Conservation (phyloP, 2,329 filamentous ascomycete species). For the Spiromastix sp. region DNA sequence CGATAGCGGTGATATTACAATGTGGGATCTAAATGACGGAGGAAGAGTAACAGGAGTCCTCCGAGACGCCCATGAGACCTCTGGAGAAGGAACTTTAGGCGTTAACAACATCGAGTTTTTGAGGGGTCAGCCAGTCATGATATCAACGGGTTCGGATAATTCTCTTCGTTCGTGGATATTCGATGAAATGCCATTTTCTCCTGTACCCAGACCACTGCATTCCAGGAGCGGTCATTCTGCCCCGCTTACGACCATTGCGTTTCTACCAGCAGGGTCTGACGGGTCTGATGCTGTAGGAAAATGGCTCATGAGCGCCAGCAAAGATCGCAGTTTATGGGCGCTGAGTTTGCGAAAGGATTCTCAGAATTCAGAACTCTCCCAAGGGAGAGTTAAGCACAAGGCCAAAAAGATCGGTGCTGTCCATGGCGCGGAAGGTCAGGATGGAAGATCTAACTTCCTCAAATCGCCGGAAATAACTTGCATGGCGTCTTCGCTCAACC, state of each 20-base stretch:
- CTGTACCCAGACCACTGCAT: conserved; percentile 76
- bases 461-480: conserved; percentile 89
- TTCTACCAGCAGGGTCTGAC: conserved; percentile 80
- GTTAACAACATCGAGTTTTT: conserved; percentile 85
- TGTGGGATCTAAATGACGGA: conserved; percentile 91
- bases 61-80: conserved; percentile 67
- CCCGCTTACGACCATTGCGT: conserved; percentile 70
- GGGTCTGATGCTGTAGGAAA: conserved; percentile 82
- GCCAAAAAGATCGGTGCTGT: conserved; percentile 55
- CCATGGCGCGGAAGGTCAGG: conserved; percentile 10
- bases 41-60: conserved; percentile 79
- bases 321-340: conserved; percentile 87
- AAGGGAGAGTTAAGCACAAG: conserved; percentile 78
- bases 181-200: conserved; percentile 80
- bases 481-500: conserved; percentile 83
- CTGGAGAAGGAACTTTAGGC: conserved; percentile 51
- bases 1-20: conserved; percentile 74
- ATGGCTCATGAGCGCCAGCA: conserved; percentile 83
- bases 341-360: conserved; percentile 92
- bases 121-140: conserved; percentile 73
- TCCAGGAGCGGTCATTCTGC: conserved; percentile 80
- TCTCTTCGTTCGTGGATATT: conserved; percentile 95
- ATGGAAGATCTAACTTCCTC: conserved; percentile 37
- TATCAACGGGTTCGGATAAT: conserved; percentile 89
- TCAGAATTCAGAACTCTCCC: conserved; percentile 86